These are phyloP conservation scores for Silene noctiflora DNA, from an alignment of 179 eudicot genomes.

Conservation along the genomic window DNA sequence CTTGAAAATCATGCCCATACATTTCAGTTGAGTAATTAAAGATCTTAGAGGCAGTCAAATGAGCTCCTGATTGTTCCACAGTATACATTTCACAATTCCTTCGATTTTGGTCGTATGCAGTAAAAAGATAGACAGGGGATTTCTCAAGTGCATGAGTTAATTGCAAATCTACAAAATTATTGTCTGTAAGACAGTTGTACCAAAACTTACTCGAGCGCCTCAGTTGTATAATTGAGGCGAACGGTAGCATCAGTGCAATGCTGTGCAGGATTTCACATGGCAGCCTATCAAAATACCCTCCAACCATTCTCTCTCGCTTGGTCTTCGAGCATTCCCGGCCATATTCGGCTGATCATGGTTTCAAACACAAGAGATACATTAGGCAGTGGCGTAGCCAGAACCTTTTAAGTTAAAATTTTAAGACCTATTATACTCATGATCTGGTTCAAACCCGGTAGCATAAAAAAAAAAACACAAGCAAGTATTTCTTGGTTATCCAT, in stretches of 20 bases:
- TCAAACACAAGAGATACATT: no score
- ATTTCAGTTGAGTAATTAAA: background rate
- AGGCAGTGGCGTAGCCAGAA: no score
- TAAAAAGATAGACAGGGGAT: background rate
- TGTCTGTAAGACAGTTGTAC: background rate
- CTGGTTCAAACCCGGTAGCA: no score
- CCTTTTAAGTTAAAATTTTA: no score
- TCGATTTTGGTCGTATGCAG: background rate
- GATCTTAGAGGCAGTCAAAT: background rate
- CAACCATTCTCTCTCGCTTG: no score
- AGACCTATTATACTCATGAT: no score
- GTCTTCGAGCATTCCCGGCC: no score
- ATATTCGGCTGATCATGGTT: no score
- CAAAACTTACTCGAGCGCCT: background rate
- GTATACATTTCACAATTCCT: no score
- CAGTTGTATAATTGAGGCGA: conserved; percentile 1
- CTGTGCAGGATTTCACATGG: background rate
- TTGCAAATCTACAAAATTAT: background rate
- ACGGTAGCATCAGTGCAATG: conserved; percentile 1
- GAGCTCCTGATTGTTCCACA: background rate
- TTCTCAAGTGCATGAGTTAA: background rate
- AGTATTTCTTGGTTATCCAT: no score
- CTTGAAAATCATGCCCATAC: background rate
- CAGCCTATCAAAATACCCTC: background rate
- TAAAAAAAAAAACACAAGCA: no score